These are phyloP conservation scores for Scedosporium dehoogii DNA, from an alignment of 2,329 filamentous ascomycete species.

Conservation along the genomic window DNA sequence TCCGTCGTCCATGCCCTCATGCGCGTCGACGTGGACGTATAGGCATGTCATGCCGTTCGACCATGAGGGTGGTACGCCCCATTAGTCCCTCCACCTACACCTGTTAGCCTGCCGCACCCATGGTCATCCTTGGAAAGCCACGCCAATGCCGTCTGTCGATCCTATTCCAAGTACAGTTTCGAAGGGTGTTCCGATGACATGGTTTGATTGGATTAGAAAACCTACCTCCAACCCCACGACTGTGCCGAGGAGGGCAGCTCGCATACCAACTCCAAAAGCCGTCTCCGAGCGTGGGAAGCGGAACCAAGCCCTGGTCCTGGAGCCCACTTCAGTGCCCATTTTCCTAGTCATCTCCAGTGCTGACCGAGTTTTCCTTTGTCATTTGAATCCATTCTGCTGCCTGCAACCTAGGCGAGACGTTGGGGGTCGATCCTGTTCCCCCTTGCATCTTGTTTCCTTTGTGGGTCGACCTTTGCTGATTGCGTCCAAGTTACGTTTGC, in stretches of 20 bases:
- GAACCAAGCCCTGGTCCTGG: not conserved
- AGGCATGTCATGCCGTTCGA: not conserved
- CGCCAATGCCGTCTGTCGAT: not conserved
- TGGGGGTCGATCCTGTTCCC: not conserved
- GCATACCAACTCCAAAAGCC: not conserved
- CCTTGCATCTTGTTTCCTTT: not conserved
- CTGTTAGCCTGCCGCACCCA: not conserved
- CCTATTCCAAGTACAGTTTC: not conserved
- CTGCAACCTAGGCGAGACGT: not conserved
- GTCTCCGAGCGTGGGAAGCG: not conserved
- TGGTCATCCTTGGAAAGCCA: not conserved
- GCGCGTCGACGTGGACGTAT: conserved; percentile 1
- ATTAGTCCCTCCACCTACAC: not conserved
- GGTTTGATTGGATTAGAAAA: not conserved
- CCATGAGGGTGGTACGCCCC: not conserved
- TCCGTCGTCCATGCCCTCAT: not conserved
- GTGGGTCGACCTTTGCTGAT: not conserved
- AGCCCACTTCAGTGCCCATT: not conserved
- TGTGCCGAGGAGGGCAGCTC: not conserved
- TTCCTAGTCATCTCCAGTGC: not conserved
- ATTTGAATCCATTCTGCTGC: not conserved
- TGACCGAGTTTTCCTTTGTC: not conserved
- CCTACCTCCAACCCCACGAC: not conserved
- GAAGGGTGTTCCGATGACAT: not conserved
- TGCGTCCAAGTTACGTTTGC: too few species aligned